Evolutionary conservation across 208 protist genomes (phyloP), one percentile per base, ranked within the genome.

Genomic region (Crithidia expoeki): DNA sequence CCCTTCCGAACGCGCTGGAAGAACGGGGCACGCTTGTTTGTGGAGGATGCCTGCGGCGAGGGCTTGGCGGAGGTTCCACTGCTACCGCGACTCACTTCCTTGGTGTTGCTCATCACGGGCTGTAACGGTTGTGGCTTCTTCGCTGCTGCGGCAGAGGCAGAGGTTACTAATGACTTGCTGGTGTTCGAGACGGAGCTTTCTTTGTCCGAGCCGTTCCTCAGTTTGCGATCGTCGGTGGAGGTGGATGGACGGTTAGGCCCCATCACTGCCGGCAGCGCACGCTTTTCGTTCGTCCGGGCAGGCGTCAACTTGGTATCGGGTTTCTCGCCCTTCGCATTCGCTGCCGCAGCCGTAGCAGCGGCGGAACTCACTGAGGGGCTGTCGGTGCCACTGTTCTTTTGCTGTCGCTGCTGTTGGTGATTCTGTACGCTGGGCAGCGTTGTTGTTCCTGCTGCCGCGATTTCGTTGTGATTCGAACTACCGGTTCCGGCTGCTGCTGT

Each of bases 401-500:
- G 23, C 21, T 53, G 49, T 2, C 21, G 49, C 19, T 25, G 12
- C 9, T 12, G 21, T 28, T 53, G 49, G 5, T 25, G 49, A 2
- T 56, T 32, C 12, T 60, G 21, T n/a, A 60, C 55, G 21, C 19
- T 60, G 14, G 55, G 55, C 32, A 60, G 34, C 34, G 55, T 60
- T 1, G 55, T 2, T 56, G 51, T 5, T 14, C 28, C n/a, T 56
- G 51, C 11, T 56, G 28, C 16, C 2, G 51, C n/a, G 23, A 12
- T 57, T 30, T 57, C 38, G 34, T 1, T 38, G 56, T n/a, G 40
- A 34, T 27, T 44, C 28, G 2, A 33, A 38, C 53, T 62, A 25
- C 23, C n/a, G 2, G 9, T 12, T 11, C 36, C n/a, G 9, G 23
- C 11, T 10, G 46, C 47, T 4, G 47, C 30, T 12, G 4, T 30